Evolutionary conservation across 2,329 filamentous ascomycete genomes (phyloP).

Genomic region (Didymella pinodella): DNA sequence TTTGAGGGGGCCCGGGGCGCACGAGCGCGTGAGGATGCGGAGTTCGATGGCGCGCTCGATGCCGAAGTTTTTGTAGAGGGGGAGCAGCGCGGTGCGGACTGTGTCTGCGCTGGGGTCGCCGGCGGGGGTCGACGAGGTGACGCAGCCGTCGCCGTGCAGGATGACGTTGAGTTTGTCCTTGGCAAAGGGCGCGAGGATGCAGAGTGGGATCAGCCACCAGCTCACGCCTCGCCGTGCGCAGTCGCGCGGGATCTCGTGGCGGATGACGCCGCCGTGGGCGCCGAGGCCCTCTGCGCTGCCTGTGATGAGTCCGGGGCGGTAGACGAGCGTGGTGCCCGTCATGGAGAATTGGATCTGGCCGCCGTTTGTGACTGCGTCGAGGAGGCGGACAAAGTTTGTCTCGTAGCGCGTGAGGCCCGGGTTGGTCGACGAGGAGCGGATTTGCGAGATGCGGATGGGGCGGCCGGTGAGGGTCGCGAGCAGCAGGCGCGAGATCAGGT

Average conservation of each 20-base stretch:
- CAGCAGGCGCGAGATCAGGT: slow-evolving; percentile 83
- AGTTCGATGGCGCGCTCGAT: slow-evolving; percentile 88
- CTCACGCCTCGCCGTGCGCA: slow-evolving; percentile 83
- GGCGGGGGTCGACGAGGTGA: slow-evolving; percentile 82
- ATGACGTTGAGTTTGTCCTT: slow-evolving; percentile 90
- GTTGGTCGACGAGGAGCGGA: slow-evolving; percentile 84
- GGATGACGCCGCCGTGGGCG: slow-evolving; percentile 76
- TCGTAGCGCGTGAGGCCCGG: slow-evolving; percentile 92
- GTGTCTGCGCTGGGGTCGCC: slow-evolving; percentile 93
- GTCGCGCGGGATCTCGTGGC: slow-evolving; percentile 78
- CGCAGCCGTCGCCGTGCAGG: slow-evolving; percentile 89
- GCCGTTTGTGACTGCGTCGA: slow-evolving; percentile 95
- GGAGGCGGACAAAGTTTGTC: slow-evolving; percentile 91
- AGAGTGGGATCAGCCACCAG: slow-evolving; percentile 90
- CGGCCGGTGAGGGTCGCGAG: slow-evolving; percentile 91
- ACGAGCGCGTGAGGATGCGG: slow-evolving; percentile 77
- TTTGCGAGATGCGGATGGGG: slow-evolving; percentile 90
- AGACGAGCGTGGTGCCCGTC: slow-evolving; percentile 91
- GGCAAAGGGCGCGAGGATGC: slow-evolving; percentile 89
- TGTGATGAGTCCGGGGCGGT: slow-evolving; percentile 90
- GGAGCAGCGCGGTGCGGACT: slow-evolving; percentile 90
- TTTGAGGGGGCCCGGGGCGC: slow-evolving; percentile 72
- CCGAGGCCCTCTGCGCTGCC: slow-evolving; percentile 80
- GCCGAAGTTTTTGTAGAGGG: slow-evolving; percentile 88
- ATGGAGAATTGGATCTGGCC: slow-evolving; percentile 94